phyloP scores from a whole-genome alignment of 2,329 filamentous ascomycete species.

The Trichoderma harzianum region DNA sequence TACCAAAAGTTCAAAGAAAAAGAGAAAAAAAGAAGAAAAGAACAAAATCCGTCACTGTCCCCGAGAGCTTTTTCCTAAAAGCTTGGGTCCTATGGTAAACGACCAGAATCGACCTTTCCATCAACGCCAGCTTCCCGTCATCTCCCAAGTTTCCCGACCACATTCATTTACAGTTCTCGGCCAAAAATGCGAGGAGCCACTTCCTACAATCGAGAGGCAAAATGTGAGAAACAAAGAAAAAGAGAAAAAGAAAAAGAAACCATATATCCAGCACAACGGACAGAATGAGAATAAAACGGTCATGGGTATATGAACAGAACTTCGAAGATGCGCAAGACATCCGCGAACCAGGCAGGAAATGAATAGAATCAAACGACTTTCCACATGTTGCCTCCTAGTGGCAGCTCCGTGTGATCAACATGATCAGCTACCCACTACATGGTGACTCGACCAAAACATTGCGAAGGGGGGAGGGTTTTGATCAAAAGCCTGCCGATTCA shows the following conservation, averaged over 20 bases:
- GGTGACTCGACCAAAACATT: not conserved
- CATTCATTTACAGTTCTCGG: not conserved
- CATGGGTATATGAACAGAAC: slow-evolving; percentile 16
- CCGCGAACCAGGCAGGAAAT: slow-evolving; percentile 6
- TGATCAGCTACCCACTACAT: not conserved
- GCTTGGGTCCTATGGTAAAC: not conserved
- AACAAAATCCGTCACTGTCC: not conserved
- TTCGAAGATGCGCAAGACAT: slow-evolving; percentile 10
- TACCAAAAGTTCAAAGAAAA: not conserved
- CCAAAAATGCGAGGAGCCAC: not conserved
- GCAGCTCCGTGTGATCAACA: not conserved
- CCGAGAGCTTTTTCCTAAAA: not conserved
- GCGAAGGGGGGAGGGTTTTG: not conserved
- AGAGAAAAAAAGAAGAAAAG: not conserved
- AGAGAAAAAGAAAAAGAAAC: not conserved
- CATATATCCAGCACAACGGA: not conserved
- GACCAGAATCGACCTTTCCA: not conserved
- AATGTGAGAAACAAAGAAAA: not conserved
- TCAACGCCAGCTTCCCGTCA: not conserved
- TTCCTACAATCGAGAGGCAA: not conserved
- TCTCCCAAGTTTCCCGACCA: not conserved
- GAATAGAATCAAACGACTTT: not conserved
- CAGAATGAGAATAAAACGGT: not conserved
- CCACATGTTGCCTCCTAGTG: not conserved
- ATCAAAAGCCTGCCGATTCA: not conserved